These are phyloP conservation scores for Tolypocladium tropicale DNA, from an alignment of 2,329 filamentous ascomycete genomes.

Conservation along the genomic window DNA sequence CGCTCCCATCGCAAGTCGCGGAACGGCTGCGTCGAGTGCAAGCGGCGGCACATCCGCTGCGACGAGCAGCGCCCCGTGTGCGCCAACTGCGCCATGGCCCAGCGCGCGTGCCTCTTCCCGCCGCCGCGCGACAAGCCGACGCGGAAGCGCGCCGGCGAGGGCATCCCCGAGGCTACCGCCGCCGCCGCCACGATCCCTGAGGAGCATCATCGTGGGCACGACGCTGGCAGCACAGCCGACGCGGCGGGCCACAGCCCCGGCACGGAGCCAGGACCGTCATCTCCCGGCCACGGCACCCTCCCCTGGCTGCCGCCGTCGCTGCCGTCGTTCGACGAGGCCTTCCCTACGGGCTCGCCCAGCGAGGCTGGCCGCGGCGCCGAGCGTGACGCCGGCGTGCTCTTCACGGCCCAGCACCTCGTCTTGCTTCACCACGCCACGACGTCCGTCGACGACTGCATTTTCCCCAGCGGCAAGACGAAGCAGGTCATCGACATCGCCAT, in stretches of 20 bases:
- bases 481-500: conserved; percentile 20
- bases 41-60: conserved; percentile 30
- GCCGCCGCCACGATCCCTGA: conserved; percentile 1
- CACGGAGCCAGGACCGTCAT: neutral
- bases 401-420: conserved; percentile 27
- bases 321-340: conserved; percentile 3
- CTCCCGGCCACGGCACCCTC: neutral
- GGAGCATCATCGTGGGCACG: conserved; percentile 1
- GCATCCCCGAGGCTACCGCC: neutral
- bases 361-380: neutral
- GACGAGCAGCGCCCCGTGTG: conserved; percentile 30
- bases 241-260: neutral
- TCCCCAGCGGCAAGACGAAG: conserved; percentile 10
- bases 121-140: neutral
- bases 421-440: conserved; percentile 26
- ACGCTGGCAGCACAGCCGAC: neutral
- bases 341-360: conserved; percentile 1
- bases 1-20: conserved; percentile 29
- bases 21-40: conserved; percentile 29
- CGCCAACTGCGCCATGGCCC: conserved; percentile 26
- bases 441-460: conserved; percentile 11
- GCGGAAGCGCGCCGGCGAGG: neutral
- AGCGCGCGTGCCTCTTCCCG: conserved; percentile 25
- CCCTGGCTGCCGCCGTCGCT: neutral
- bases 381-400: conserved; percentile 7